Conservation (phyloP, 257 asterid genomes). For the Gynochthodes officinalis region DNA sequence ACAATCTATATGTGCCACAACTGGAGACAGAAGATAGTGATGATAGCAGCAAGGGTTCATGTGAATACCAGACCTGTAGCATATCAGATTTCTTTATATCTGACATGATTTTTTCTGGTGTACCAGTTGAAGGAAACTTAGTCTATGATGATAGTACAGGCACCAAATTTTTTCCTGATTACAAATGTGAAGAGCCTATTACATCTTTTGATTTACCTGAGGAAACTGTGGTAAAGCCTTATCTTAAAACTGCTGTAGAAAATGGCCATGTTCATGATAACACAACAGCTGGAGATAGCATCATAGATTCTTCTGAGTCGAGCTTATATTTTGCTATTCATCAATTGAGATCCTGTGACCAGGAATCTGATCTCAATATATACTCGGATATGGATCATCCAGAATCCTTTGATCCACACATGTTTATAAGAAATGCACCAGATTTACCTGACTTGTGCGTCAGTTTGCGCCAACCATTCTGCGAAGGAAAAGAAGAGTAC, state of each 20-base stretch:
- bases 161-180: conserved; percentile 46
- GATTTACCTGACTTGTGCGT: conserved; percentile 52
- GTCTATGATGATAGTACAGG: conserved; percentile 45
- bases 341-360: conserved; percentile 60
- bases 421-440: conserved; percentile 66
- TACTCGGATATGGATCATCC: conserved; percentile 52
- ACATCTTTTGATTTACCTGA: conserved; percentile 55
- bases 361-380: conserved; percentile 43
- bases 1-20: conserved; percentile 59
- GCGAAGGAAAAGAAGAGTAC: conserved; percentile 40
- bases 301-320: conserved; percentile 42
- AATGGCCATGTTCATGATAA: conserved; percentile 38
- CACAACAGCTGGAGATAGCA: conserved; percentile 41
- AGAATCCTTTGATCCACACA: conserved; percentile 84
- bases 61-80: conserved; percentile 56
- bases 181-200: conserved; percentile 61
- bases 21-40: conserved; percentile 78
- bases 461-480: conserved; percentile 32
- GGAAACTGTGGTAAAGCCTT: conserved; percentile 58
- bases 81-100: conserved; percentile 64
- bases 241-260: conserved; percentile 55
- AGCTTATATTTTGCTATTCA: conserved; percentile 67
- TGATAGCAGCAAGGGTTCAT: conserved; percentile 64
- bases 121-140: conserved; percentile 43
- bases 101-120: conserved; percentile 72